A percentile compares a stretch with the other conserved stretches of the same genome.
These are phyloP conservation scores for Albophoma yamanashiensis DNA, from an alignment of 2,329 filamentous ascomycete species.

Conservation along the genomic window DNA sequence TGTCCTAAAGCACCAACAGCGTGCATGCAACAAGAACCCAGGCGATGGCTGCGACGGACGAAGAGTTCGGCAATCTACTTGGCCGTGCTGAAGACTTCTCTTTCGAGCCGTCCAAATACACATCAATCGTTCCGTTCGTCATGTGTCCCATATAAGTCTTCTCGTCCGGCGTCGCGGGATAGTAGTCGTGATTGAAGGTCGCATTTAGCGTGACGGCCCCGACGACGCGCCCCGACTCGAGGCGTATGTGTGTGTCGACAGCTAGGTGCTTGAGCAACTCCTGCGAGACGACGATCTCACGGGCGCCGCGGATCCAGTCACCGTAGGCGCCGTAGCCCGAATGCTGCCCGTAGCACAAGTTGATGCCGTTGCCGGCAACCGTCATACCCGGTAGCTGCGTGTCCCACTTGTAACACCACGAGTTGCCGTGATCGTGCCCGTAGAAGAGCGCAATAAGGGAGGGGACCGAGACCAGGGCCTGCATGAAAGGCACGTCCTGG, in stretches of 20 bases:
- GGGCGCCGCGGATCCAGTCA: constrained; percentile 48
- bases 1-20: neutral
- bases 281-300: constrained; percentile 41
- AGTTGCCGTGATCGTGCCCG: constrained; percentile 56
- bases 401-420: constrained; percentile 45
- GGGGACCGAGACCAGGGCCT: constrained; percentile 40
- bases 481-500: constrained; percentile 53
- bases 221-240: constrained; percentile 43
- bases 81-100: neutral
- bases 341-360: constrained; percentile 51
- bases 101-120: neutral
- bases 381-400: constrained; percentile 21
- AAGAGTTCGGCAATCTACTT: too few relatives aligned
- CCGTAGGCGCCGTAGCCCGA: constrained; percentile 63
- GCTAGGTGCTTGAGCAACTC: constrained; percentile 24
- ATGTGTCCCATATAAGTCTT: constrained; percentile 11
- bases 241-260: constrained; percentile 49
- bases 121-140: neutral
- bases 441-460: constrained; percentile 49
- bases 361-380: constrained; percentile 29
- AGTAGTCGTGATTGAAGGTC: constrained; percentile 47
- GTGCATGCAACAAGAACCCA: neutral
- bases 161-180: constrained; percentile 31
- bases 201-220: constrained; percentile 44
- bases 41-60: neutral